phyloP scores from a whole-genome alignment of 176 grass and related monocot genomes.

The Raddia distichophylla region DNA sequence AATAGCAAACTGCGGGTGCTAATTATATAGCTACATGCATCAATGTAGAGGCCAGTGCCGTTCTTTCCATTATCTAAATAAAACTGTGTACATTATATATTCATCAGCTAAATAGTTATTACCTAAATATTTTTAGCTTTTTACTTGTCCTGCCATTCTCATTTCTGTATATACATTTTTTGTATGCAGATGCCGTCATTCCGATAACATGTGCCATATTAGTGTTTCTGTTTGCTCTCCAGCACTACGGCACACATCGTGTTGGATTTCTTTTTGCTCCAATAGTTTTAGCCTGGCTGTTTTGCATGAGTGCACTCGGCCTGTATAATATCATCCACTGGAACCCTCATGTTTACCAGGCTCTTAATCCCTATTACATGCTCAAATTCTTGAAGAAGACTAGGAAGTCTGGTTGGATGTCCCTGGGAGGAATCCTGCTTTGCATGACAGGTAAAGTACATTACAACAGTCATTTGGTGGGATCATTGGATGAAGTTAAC shows the following conservation, averaged over 20 bases:
- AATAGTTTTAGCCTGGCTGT: slow-evolving; percentile 74
- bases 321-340: slow-evolving; percentile 85
- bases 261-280: slow-evolving; percentile 90
- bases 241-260: slow-evolving; percentile 92
- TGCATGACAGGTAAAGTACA: slow-evolving; percentile 86
- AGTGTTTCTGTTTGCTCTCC: slow-evolving; percentile 79
- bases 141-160: not conserved
- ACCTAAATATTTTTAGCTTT: not conserved
- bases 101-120: not conserved
- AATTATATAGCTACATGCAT: not conserved
- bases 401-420: slow-evolving; percentile 94
- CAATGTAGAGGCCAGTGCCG: too few species aligned
- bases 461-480: not conserved
- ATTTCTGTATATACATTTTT: not conserved
- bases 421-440: slow-evolving; percentile 85
- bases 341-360: slow-evolving; percentile 76
- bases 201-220: slow-evolving; percentile 86
- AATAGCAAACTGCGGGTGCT: not conserved
- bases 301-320: slow-evolving; percentile 79
- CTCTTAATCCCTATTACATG: slow-evolving; percentile 78
- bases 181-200: slow-evolving; percentile 64
- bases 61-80: too few species aligned
- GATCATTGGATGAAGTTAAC: not conserved
- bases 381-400: slow-evolving; percentile 90
- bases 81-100: not conserved